Percentiles rank a stretch among this genome's conserved stretches.
Evolutionary conservation across 2,329 filamentous ascomycete genomes (phyloP).

Genomic region (Fusarium graminum): DNA sequence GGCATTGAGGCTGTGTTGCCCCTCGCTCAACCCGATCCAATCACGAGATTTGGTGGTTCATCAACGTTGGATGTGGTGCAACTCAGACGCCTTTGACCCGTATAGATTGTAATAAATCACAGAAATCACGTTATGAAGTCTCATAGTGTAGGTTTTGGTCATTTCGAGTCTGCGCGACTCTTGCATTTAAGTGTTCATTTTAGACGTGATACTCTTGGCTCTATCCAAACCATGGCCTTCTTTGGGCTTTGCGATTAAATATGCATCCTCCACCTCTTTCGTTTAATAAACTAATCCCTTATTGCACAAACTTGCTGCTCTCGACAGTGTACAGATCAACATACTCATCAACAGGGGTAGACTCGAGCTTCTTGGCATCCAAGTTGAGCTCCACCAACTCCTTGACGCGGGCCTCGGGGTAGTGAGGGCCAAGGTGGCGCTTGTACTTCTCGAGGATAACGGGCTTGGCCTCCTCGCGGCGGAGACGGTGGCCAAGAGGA

Average conservation of each 20-base stretch:
- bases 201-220: slow-evolving; percentile 24
- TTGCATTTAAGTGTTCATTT: slow-evolving; percentile 24
- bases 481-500: slow-evolving; percentile 89
- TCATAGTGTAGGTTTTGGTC: background rate
- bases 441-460: slow-evolving; percentile 96
- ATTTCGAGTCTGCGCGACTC: slow-evolving; percentile 8
- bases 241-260: slow-evolving; percentile 33
- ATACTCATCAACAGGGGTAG: slow-evolving; percentile 89
- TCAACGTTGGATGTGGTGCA: slow-evolving; percentile 13
- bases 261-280: slow-evolving; percentile 21
- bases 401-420: slow-evolving; percentile 80
- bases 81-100: slow-evolving; percentile 16
- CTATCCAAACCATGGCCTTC: slow-evolving; percentile 25
- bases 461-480: slow-evolving; percentile 96
- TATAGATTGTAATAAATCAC: background rate
- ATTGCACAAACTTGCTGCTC: slow-evolving; percentile 69
- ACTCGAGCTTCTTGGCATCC: slow-evolving; percentile 80
- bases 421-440: slow-evolving; percentile 90
- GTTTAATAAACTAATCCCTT: slow-evolving; percentile 7
- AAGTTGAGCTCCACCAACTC: slow-evolving; percentile 84
- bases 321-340: slow-evolving; percentile 82
- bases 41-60: slow-evolving; percentile 30
- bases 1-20: slow-evolving; percentile 47
- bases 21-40: slow-evolving; percentile 35
- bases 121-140: background rate